Evolutionary conservation across 2,329 filamentous ascomycete genomes (phyloP).

Genomic region (Plenodomus tracheiphilus): DNA sequence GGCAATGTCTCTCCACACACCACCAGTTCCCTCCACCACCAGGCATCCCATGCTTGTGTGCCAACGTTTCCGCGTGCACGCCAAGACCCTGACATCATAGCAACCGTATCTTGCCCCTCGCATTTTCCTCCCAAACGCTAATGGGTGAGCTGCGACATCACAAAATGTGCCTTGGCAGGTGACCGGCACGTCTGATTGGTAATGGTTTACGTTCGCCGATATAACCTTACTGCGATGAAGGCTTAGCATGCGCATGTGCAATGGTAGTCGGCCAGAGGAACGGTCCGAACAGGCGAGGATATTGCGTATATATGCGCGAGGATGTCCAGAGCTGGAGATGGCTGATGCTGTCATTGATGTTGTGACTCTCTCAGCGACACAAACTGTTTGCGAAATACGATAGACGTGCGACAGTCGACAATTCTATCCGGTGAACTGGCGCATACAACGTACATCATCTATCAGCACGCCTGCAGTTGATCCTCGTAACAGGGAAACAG

Average conservation of each 20-base stretch:
- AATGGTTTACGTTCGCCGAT: conserved; percentile 1
- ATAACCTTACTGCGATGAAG: conserved; percentile 2
- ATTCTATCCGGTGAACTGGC: not conserved
- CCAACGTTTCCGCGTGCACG: not conserved
- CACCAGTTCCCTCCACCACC: conserved; percentile 6
- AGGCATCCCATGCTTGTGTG: not conserved
- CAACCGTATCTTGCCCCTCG: conserved; percentile 8
- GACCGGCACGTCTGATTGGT: conserved; percentile 12
- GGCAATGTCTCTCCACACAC: conserved; percentile 11
- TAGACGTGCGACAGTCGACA: not conserved
- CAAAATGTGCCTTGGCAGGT: conserved; percentile 7
- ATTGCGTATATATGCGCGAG: conserved; percentile 8
- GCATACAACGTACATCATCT: conserved; percentile 13
- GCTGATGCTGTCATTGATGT: not conserved
- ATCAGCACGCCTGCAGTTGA: conserved; percentile 11
- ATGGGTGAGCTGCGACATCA: conserved; percentile 4
- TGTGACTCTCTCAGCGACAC: not conserved
- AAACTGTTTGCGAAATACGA: not conserved
- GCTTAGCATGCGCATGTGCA: conserved; percentile 10
- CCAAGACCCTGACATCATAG: conserved; percentile 20
- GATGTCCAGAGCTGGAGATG: not conserved
- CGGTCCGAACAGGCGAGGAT: conserved; percentile 6
- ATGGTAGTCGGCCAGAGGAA: conserved; percentile 5
- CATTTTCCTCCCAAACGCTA: conserved; percentile 8
- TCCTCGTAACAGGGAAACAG: conserved; percentile 8